Base-by-base conservation (phyloP, 139 green algal genomes). In the Monoraphidium neglectum region DNA sequence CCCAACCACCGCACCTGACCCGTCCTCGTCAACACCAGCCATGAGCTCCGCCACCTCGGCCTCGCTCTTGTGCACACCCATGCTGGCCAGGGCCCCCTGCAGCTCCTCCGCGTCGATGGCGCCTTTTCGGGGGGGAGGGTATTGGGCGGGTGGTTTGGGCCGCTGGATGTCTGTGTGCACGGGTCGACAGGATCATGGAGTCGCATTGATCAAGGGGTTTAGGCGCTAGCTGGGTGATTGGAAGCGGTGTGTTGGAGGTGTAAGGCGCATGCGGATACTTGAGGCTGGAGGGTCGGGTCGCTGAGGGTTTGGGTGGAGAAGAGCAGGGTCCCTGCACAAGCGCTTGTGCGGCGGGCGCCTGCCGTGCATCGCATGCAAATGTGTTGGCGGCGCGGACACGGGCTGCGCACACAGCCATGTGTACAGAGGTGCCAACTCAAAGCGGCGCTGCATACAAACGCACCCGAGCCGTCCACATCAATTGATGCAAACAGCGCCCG, bases 71-170 rank as follows among this genome's bases (percentile, higher is more conserved):
- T 79, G 24, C 15, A 89, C 65, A 24, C 84, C 84, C 77, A 89
- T 83, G 63, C 82, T 70, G 46, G 76, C 60, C 63, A 89, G 70
- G 0, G 84, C 84, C 32, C 65, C 61, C 40, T 75, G 68, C 23
- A 89, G 84, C 80, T 89, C 84, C 40, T 81, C 72, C 24, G 84
- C 80, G 54, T 86, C 81, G 53, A 87, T 89, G 33, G 84, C 81
- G 56, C 80, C 79, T 84, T 15, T 26, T 33, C 32, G 56, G 2
- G 28, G 56, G 16, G 3, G 10, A 16, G 2, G 32, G 4, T 26
- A 63, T 21, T 3, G 12, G 32, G 18, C 30, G 13, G 32, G 4
- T 26, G 18, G 3, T 8, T n/a, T 33, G 12, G 49, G 16, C 16
- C 16, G 16, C 21, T 0, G 21, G 16, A 57, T 57, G 21, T 57